These are phyloP conservation scores for Paecilomyces sp. DNA, from an alignment of 2,329 filamentous ascomycete species.

Conservation along the genomic window DNA sequence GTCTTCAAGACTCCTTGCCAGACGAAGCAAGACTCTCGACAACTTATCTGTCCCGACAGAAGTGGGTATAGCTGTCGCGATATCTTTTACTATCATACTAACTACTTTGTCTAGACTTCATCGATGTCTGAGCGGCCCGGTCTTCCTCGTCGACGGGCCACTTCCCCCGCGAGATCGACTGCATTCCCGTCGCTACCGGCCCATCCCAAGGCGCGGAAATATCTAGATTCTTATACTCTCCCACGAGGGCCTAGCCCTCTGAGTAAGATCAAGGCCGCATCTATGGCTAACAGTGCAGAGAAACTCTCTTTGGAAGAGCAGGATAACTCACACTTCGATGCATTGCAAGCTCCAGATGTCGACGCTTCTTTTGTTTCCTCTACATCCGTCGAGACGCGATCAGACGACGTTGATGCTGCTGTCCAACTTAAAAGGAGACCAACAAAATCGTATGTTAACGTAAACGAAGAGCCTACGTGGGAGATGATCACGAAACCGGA, in stretches of 20 bases:
- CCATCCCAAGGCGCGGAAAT: background rate
- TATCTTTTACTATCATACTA: background rate
- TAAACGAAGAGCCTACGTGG: constrained; percentile 14
- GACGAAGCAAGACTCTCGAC: constrained; percentile 30
- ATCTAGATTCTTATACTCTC: constrained; percentile 22
- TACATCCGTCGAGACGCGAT: background rate
- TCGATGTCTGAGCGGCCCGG: background rate
- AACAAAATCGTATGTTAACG: constrained; percentile 9
- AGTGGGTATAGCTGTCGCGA: constrained; percentile 19
- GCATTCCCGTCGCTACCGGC: constrained; percentile 22
- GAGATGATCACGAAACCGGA: constrained; percentile 14
- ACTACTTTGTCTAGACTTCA: constrained; percentile 7
- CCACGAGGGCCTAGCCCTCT: constrained; percentile 19
- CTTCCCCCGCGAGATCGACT: constrained; percentile 29
- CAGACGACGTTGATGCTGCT: background rate
- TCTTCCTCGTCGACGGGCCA: constrained; percentile 25
- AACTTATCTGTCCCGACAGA: constrained; percentile 48
- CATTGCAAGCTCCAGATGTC: background rate
- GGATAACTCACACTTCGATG: background rate
- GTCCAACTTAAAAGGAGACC: constrained; percentile 8
- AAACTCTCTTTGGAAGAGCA: background rate
- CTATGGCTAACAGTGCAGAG: background rate
- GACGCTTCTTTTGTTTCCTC: background rate
- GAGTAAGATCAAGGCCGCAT: constrained; percentile 14
- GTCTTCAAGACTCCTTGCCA: constrained; percentile 22